Evolutionary conservation across 441 rosid genomes (phyloP).

Genomic region (Brassica balearica): DNA sequence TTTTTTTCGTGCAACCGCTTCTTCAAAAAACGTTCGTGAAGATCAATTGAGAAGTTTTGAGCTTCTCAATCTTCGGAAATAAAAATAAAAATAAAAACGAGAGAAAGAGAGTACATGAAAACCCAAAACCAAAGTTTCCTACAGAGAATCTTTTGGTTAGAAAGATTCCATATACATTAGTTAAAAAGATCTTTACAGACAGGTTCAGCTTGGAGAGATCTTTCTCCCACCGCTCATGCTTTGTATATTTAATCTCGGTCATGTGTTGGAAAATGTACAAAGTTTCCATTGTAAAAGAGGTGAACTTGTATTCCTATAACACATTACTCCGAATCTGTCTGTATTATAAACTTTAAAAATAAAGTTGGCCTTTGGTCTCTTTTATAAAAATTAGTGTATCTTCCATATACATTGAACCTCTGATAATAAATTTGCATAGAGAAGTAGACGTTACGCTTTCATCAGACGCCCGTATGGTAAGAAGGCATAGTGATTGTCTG

Average conservation of each 20-base stretch:
- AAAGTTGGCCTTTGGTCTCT: background rate
- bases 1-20: conserved; percentile 57
- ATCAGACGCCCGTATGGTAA: too few relatives aligned
- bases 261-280: conserved; percentile 30
- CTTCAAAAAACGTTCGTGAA: conserved; percentile 60
- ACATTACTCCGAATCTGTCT: conserved; percentile 14
- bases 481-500: too few relatives aligned
- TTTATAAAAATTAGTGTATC: background rate
- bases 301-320: conserved; percentile 10
- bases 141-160: background rate
- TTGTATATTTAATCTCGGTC: conserved; percentile 28
- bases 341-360: background rate
- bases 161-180: background rate
- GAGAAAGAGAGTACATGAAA: background rate
- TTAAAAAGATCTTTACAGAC: conserved; percentile 21
- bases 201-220: conserved; percentile 15
- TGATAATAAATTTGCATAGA: too few relatives aligned
- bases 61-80: conserved; percentile 74
- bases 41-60: conserved; percentile 84
- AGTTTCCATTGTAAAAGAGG: conserved; percentile 31
- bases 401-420: too few relatives aligned
- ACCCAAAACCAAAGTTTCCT: background rate
- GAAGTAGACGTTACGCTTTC: too few relatives aligned
- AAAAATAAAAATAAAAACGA: conserved; percentile 47
- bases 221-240: conserved; percentile 2